A percentile compares a stretch with the other conserved stretches of the same genome.
Evolutionary conservation across 2,329 filamentous ascomycete genomes (phyloP).

Genomic region (Domatiomyces globalis): DNA sequence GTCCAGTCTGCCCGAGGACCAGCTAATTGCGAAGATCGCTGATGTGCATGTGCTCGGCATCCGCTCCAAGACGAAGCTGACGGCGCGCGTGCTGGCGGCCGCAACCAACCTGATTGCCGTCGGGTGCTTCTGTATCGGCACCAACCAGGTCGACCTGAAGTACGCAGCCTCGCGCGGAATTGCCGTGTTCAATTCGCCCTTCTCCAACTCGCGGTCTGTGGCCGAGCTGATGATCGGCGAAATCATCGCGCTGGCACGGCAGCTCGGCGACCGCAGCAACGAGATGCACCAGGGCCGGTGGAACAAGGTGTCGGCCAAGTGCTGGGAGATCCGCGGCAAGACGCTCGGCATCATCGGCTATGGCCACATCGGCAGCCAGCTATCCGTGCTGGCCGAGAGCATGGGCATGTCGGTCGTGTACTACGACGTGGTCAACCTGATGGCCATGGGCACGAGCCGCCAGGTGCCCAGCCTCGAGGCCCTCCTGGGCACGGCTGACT

Average conservation of each 20-base stretch:
- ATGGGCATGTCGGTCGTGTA: slow-evolving; percentile 99
- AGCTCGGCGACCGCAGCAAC: slow-evolving; percentile 80
- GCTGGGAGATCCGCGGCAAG: slow-evolving; percentile 98
- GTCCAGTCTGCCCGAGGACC: slow-evolving; percentile 74
- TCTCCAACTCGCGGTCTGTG: slow-evolving; percentile 93
- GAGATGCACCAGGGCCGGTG: slow-evolving; percentile 90
- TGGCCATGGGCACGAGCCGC: slow-evolving; percentile 77
- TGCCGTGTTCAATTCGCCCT: slow-evolving; percentile 97
- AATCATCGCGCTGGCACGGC: slow-evolving; percentile 80
- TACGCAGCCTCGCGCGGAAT: slow-evolving; percentile 75
- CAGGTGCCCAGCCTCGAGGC: slow-evolving; percentile 67
- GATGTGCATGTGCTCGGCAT: slow-evolving; percentile 97
- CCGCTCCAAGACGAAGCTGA: slow-evolving; percentile 93
- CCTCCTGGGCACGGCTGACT: slow-evolving; percentile 69
- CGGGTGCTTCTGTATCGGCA: slow-evolving; percentile 98
- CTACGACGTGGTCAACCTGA: slow-evolving; percentile 86
- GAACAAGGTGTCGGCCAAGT: slow-evolving; percentile 95
- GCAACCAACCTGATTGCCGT: slow-evolving; percentile 92
- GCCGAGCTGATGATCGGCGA: slow-evolving; percentile 91
- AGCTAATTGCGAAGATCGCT: slow-evolving; percentile 93
- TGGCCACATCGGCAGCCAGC: slow-evolving; percentile 89
- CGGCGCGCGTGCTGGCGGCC: slow-evolving; percentile 65
- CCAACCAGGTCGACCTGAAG: slow-evolving; percentile 81
- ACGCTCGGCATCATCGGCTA: slow-evolving; percentile 95
- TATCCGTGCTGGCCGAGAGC: slow-evolving; percentile 87